Percentiles rank a stretch among this genome's conserved stretches.
These are phyloP conservation scores for Aspergillus flavus DNA, from an alignment of 2,329 filamentous ascomycete species.

Conservation along the genomic window DNA sequence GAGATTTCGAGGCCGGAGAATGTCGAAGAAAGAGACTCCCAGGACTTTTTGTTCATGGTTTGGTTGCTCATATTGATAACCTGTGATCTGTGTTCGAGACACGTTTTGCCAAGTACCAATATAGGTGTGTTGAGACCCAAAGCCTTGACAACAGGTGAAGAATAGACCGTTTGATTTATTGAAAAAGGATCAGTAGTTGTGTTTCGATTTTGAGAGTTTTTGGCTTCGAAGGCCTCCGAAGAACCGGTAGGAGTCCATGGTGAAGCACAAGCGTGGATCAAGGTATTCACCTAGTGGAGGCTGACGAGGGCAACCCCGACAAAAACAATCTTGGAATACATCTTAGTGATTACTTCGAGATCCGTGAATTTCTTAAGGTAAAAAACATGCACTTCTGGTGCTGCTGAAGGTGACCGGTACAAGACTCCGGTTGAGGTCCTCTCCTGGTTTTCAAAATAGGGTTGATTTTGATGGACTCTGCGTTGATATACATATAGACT, in stretches of 20 bases:
- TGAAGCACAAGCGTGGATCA: conserved; percentile 28
- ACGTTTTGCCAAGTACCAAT: neutral
- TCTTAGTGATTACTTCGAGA: conserved; percentile 21
- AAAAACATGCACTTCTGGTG: conserved; percentile 14
- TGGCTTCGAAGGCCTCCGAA: conserved; percentile 38
- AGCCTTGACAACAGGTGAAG: conserved; percentile 9
- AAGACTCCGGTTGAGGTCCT: conserved; percentile 5
- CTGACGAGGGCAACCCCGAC: conserved; percentile 29
- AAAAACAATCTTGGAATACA: conserved; percentile 28
- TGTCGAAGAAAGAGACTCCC: conserved; percentile 41
- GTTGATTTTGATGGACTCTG: conserved; percentile 13
- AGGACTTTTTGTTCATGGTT: conserved; percentile 32
- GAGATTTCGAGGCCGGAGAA: conserved; percentile 41
- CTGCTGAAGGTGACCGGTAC: neutral
- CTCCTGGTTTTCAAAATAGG: conserved; percentile 12
- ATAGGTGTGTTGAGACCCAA: neutral
- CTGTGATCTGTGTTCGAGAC: conserved; percentile 7
- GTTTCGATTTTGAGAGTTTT: conserved; percentile 17
- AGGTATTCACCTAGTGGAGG: conserved; percentile 31
- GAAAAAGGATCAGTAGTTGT: conserved; percentile 10
- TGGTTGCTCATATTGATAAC: conserved; percentile 30
- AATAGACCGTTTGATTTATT: conserved; percentile 4
- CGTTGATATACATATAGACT: conserved; percentile 27
- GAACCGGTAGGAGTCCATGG: conserved; percentile 33
- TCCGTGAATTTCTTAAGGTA: conserved; percentile 8